Base-by-base conservation (phyloP, 805 yeast species). In the Saccharomycopsis malanga region DNA sequence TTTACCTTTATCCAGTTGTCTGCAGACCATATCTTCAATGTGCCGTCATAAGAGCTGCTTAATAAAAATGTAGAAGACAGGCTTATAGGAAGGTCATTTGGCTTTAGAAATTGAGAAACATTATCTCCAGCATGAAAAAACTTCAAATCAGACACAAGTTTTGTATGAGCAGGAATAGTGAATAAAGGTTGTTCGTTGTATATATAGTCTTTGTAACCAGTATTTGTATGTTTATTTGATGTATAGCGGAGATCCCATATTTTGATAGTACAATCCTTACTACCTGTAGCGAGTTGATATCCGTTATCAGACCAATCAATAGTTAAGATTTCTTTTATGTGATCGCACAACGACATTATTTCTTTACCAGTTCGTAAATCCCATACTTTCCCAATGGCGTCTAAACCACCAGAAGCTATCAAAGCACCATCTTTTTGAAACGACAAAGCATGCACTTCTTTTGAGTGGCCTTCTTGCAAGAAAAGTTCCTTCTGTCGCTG, bases 381-480 rank as follows among this genome's bases (percentile, higher is more conserved):
- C 97, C 97, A 91, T 2, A 89, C 60, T 38, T 82, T 67, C 0
- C 79, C 80, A 17, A 78, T 63, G 0, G 81, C 83, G 62, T 91
- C 97, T 4, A 81, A 64, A 0, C 96, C 96, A 3, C 82, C 93
- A 10, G 87, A 76, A 0, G 83, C 81, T 5, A 83, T 56, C 4
- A 91, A 61, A 2, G 91, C 69, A 1, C 98, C 97, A 57, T 87
- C 95, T 0, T 73, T 71, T 50, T 88, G 94, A 52, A 83, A 73
- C 1, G 75, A 64, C 2, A 84, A 61, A 0, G 79, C 58, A 50
- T 75, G 78, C 0, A 88, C 80, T 48, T 79, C 93, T 56, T 78
- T 81, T 1, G 84, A 67, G 59, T 91, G 97, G 0, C 97, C 96
- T 58, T 87, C 95, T 61, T 91, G 98, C 49, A 76, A 68, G 35